Base-by-base conservation (phyloP, 345 rosid genomes). In the Eucalyptus dawsonii region DNA sequence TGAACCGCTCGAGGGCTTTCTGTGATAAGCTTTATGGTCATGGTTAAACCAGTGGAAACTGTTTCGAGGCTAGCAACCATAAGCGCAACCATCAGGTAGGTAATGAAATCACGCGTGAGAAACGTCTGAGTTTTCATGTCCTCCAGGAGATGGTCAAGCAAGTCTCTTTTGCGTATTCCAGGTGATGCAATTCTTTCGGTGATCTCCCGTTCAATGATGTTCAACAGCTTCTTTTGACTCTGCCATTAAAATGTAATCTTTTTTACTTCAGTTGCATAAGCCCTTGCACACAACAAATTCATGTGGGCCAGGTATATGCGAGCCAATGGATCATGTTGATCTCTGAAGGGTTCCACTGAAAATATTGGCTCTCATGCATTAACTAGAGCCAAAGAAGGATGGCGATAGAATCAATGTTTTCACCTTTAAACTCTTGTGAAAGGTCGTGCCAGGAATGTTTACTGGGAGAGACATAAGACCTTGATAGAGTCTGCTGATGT, bases 401-500 rank as follows among this genome's bases (percentile, higher is more conserved):
- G 76, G 22, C 8, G 9, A n/a, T 8, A 67, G 56, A 34, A 69
- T 29, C 83, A 14, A 87, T 45, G 56, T 49, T 29, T 42, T 86
- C 86, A 91, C 94, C 92, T 89, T 83, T 87, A 91, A 88, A 60
- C 94, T 91, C 88, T 31, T 58, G 88, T 92, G 90, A 53, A 87
- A 93, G 91, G 92, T 89, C 22, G 93, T 92, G 90, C 95, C 93
- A 7, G 94, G 92, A 54, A 91, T 40, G 90, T 92, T 76, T 37
- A 91, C 12, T 80, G 95, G 92, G 65, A 94, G 89, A 27, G 93
- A 93, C 86, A 87, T 81, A 24, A 93, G 80, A 80, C 94, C 94
- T 40, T 89, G 80, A 45, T 89, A 47, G 92, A 94, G 90, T 12
- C 56, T 90, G 76, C 50, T 88, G 80, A 81, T 86, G 80, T 34